These are phyloP conservation scores for Beauveria sp. DNA, from an alignment of 2,329 filamentous ascomycete genomes.

Conservation along the genomic window DNA sequence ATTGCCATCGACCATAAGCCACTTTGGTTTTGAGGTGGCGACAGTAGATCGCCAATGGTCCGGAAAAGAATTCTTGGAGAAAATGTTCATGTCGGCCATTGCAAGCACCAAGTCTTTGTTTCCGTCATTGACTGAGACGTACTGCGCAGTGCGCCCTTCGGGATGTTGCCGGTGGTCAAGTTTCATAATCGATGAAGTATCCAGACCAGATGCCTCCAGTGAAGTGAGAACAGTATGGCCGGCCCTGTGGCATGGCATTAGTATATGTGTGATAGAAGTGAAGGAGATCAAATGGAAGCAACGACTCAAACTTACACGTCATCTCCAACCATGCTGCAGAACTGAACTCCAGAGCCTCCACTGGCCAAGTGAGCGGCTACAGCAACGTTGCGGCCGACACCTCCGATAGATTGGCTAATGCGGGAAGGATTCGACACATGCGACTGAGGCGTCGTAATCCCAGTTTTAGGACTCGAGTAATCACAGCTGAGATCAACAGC, in stretches of 20 bases:
- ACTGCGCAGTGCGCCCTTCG: conserved; percentile 71
- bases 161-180: conserved; percentile 40
- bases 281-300: not conserved
- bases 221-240: conserved; percentile 65
- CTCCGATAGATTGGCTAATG: conserved; percentile 78
- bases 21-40: conserved; percentile 52
- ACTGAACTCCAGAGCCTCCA: conserved; percentile 51
- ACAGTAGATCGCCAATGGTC: conserved; percentile 55
- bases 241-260: conserved; percentile 37
- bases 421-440: conserved; percentile 81
- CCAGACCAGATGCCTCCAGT: conserved; percentile 57
- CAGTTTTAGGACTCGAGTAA: conserved; percentile 35
- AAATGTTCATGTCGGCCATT: conserved; percentile 92
- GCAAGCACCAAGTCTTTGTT: conserved; percentile 80
- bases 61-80: conserved; percentile 49
- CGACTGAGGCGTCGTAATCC: conserved; percentile 37
- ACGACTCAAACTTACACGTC: conserved; percentile 48
- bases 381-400: conserved; percentile 88
- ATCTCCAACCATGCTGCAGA: conserved; percentile 75
- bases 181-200: conserved; percentile 53
- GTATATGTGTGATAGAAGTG: not conserved
- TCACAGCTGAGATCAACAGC: conserved; percentile 85
- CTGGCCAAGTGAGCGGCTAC: conserved; percentile 67
- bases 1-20: conserved; percentile 82
- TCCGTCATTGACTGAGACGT: conserved; percentile 79